phyloP scores from a whole-genome alignment of 2,329 filamentous ascomycete genomes.

The Esteya vermicola region DNA sequence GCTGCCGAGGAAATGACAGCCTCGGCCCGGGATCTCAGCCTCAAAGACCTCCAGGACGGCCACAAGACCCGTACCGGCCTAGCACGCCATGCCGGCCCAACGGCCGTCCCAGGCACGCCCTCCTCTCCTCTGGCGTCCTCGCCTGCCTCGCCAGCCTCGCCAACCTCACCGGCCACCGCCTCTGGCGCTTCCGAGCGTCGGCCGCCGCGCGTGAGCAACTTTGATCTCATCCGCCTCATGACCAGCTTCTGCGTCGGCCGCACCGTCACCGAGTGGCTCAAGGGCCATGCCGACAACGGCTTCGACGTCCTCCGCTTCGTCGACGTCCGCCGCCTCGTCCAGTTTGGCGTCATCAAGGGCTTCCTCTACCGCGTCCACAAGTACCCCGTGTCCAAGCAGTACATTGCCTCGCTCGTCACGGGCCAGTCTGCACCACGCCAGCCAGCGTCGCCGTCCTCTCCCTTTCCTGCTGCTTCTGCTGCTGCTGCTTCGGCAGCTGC shows the following conservation, averaged over 20 bases:
- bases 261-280: conserved; percentile 77
- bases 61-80: no score
- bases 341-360: conserved; percentile 92
- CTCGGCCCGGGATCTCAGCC: no score
- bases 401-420: conserved; percentile 40
- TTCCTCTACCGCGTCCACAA: conserved; percentile 88
- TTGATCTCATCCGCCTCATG: conserved; percentile 69
- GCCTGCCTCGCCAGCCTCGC: no score
- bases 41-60: no score
- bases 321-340: conserved; percentile 81
- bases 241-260: conserved; percentile 70
- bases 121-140: no score
- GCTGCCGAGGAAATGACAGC: no score
- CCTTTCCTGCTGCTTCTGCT: no score
- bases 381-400: conserved; percentile 61
- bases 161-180: not conserved
- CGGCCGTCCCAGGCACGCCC: no score
- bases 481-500: no score
- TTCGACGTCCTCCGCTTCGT: conserved; percentile 58
- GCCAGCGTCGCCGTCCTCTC: conserved; percentile 9
- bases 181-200: not conserved
- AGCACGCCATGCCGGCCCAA: no score
- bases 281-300: conserved; percentile 52
- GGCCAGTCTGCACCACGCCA: conserved; percentile 28
- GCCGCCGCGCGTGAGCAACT: conserved; percentile 32